phyloP scores from a whole-genome alignment of 345 rosid genomes.

The Gossypium raimondii region DNA sequence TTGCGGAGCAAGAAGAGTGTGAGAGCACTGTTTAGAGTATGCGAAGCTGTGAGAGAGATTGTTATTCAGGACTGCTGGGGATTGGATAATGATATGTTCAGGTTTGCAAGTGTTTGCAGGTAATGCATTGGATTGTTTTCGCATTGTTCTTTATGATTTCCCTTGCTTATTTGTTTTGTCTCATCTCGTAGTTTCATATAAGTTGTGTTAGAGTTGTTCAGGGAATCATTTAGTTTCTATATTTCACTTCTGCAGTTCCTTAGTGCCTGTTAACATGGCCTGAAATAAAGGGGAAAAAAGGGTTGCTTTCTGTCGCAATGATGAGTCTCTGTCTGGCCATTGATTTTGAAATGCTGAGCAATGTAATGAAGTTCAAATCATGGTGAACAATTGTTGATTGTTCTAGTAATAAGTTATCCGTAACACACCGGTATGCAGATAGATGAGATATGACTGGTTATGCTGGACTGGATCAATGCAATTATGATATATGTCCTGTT shows the following conservation, averaged over 20 bases:
- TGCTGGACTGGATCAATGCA: neutral
- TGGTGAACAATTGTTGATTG: neutral
- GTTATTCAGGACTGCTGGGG: constrained; percentile 92
- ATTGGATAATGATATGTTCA: constrained; percentile 67
- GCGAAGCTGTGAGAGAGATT: constrained; percentile 65
- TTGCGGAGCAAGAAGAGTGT: constrained; percentile 52
- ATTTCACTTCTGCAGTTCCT: neutral
- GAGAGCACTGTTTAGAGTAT: constrained; percentile 66
- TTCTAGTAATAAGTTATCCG: neutral
- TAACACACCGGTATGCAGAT: neutral
- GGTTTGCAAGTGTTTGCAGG: constrained; percentile 60
- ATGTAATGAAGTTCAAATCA: constrained; percentile 2
- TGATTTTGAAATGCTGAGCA: neutral
- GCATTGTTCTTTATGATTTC: neutral
- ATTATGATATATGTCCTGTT: neutral
- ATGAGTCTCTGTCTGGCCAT: neutral
- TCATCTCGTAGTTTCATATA: neutral
- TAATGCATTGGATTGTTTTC: constrained; percentile 24
- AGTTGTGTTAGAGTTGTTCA: neutral
- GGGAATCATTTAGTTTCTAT: neutral
- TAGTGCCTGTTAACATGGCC: neutral
- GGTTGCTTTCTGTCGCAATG: neutral
- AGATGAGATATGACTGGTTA: neutral
- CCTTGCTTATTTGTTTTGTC: constrained; percentile 4
- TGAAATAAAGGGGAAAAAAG: neutral